Evolutionary conservation across 2,329 filamentous ascomycete species (phyloP), one percentile per base, ranked within the genome.

Genomic region (Madurella fahalii): DNA sequence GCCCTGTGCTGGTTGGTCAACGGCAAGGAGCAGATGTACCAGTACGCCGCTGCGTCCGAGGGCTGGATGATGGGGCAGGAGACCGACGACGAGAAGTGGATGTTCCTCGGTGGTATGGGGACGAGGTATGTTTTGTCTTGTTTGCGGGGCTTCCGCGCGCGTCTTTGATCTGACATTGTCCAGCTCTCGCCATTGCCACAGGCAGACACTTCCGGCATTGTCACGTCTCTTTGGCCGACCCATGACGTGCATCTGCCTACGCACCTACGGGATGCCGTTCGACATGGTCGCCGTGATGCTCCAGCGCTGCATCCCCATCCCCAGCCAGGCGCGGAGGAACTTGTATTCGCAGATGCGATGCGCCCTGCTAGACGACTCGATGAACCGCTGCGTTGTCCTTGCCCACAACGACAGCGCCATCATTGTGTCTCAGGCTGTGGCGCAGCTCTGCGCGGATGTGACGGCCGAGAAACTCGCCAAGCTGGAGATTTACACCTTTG

Each of bases 191-290:
- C 63, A 64, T 1, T 64, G 71, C 12, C 61, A 67, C 40, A 60
- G 60, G 47, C 59, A 58, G 9, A 70, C 69, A 0, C 58, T 72
- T 2, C 69, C 72, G 1, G 66, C 63, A 9, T 58, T 75, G 8
- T 67, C 69, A 9, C 65, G 63, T 16, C 67, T 72, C 4, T 73
- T 74, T 56, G 64, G 65, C 42, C 65, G 68, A 9, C 66, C 71
- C 45, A 73, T 83, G 58, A 77, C 73, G 42, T 77, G 76, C 64
- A 76, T 81, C 44, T 76, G 80, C 56, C 69, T 73, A 54, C 70
- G 72, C 31, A 74, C 80, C 9, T 72, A 78, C 31, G 81, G 82
- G 57, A 70, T 78, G 2, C 71, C 78, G 37, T 77, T 82, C 61
- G 81, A 83, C 62, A 65, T 81, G 20, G 60, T 80, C 41, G 68